phyloP scores from a whole-genome alignment of 2,329 filamentous ascomycete species.

The Sodiomyces alkalinus region DNA sequence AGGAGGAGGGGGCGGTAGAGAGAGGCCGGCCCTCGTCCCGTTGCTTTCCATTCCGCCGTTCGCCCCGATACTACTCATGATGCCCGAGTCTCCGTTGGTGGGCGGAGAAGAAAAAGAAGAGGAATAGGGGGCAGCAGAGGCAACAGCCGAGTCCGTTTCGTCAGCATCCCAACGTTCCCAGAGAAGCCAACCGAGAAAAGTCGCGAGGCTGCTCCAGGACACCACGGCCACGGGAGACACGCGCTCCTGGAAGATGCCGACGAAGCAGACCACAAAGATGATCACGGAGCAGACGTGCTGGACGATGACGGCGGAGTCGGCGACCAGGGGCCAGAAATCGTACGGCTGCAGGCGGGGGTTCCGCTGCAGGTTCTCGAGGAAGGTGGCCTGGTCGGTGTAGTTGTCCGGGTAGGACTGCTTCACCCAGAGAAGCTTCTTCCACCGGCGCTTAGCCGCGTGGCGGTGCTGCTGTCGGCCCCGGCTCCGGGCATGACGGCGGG shows the following conservation, averaged over 20 bases:
- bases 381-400: constrained; percentile 93
- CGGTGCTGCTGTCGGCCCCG: constrained; percentile 47
- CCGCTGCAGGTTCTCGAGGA: constrained; percentile 86
- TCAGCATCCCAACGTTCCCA: constrained; percentile 85
- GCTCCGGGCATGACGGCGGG: constrained; percentile 24
- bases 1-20: background rate
- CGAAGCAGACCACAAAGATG: constrained; percentile 89
- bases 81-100: background rate
- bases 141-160: constrained; percentile 36
- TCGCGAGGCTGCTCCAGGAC: constrained; percentile 67
- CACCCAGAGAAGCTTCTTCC: constrained; percentile 97
- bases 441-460: constrained; percentile 50
- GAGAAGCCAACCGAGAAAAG: constrained; percentile 73
- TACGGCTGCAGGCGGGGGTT: constrained; percentile 91
- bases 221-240: constrained; percentile 86
- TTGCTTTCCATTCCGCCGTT: constrained; percentile 12
- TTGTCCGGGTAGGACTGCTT: constrained; percentile 98
- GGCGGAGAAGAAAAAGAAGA: no score
- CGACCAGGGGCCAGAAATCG: constrained; percentile 94
- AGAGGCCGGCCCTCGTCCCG: constrained; percentile 7
- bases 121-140: constrained; percentile 6
- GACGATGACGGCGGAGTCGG: constrained; percentile 89
- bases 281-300: constrained; percentile 92
- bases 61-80: background rate
- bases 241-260: constrained; percentile 73